phyloP scores from a whole-genome alignment of 345 rosid species.

The Noccaea bulbosa region DNA sequence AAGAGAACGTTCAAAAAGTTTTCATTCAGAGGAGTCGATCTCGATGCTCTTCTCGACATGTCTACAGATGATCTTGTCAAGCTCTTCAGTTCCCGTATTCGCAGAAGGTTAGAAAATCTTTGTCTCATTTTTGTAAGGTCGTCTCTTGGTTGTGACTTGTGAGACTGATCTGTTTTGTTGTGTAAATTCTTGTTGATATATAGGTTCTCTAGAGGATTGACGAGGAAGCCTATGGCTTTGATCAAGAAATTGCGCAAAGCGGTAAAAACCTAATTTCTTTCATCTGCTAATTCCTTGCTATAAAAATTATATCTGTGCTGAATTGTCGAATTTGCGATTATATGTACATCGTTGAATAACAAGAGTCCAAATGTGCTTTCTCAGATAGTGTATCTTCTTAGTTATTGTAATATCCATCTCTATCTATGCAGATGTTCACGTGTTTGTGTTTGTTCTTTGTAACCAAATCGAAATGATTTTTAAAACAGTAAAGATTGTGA shows the following conservation, averaged over 20 bases:
- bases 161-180: neutral
- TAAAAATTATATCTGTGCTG: too few species aligned
- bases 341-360: neutral
- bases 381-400: neutral
- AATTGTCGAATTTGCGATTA: too few species aligned
- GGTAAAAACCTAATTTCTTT: conserved; percentile 34
- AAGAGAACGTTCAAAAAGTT: conserved; percentile 85
- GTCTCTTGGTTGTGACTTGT: neutral
- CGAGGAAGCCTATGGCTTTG: conserved; percentile 68
- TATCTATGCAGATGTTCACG: neutral
- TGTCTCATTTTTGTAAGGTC: neutral
- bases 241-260: conserved; percentile 67
- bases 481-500: neutral
- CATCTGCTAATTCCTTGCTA: neutral
- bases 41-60: conserved; percentile 52
- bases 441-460: neutral
- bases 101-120: conserved; percentile 54
- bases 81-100: conserved; percentile 64
- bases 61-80: conserved; percentile 65
- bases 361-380: neutral
- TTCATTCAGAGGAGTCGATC: conserved; percentile 70
- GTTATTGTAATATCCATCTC: neutral
- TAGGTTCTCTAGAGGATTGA: conserved; percentile 79
- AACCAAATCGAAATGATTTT: neutral
- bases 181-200: neutral